Evolutionary conservation across 345 rosid species (phyloP).

Genomic region (Iberis pinnata): DNA sequence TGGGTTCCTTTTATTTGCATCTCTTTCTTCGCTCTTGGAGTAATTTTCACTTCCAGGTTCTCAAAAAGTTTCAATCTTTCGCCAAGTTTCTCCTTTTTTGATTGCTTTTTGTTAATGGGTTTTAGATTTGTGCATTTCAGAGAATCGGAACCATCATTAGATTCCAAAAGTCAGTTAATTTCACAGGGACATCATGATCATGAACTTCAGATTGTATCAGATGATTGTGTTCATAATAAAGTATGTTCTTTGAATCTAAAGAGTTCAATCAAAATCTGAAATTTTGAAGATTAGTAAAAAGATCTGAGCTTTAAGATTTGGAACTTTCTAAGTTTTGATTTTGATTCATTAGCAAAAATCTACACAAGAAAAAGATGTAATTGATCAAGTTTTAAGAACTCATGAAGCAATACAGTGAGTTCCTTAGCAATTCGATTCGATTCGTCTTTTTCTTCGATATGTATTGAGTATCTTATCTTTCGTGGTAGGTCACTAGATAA

Average conservation of each 20-base stretch:
- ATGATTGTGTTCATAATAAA: slow-evolving; percentile 47
- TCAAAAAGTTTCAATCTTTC: not conserved
- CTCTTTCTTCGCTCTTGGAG: slow-evolving; percentile 65
- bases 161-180: slow-evolving; percentile 45
- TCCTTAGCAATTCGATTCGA: not conserved
- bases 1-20: slow-evolving; percentile 79
- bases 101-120: not conserved
- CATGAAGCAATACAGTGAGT: slow-evolving; percentile 86
- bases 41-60: slow-evolving; percentile 66
- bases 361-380: slow-evolving; percentile 43
- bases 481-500: slow-evolving; percentile 73
- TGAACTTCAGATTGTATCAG: slow-evolving; percentile 50
- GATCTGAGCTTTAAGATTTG: too few relatives aligned
- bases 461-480: not conserved
- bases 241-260: slow-evolving; percentile 31
- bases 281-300: too few relatives aligned
- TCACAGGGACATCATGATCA: slow-evolving; percentile 50
- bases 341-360: slow-evolving; percentile 11
- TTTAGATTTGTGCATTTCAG: slow-evolving; percentile 31
- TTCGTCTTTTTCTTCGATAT: not conserved
- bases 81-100: not conserved
- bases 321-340: too few relatives aligned
- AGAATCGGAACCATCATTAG: slow-evolving; percentile 41
- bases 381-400: slow-evolving; percentile 58
- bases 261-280: too few relatives aligned